Percentiles rank a stretch among this genome's conserved stretches.
Evolutionary conservation across 192 early-diverging fungal genomes (phyloP).

Genomic region (Phlyctochytrium bullatum): DNA sequence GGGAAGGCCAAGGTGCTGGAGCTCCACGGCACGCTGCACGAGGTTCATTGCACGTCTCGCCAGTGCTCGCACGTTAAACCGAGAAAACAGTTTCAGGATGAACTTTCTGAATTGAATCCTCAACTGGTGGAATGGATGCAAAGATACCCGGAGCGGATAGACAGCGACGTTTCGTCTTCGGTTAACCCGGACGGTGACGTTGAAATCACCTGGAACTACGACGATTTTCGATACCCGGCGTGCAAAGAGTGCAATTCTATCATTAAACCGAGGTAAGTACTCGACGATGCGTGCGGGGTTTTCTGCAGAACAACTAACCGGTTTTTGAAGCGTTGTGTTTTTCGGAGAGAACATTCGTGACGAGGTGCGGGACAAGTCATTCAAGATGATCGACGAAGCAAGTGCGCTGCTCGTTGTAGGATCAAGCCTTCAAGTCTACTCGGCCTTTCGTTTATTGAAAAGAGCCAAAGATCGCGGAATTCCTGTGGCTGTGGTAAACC

Average conservation of each 20-base stretch:
- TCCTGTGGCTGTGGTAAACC: slow-evolving; percentile 67
- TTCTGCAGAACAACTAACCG: background rate
- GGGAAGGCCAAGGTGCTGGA: slow-evolving; percentile 63
- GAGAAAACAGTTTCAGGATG: slow-evolving; percentile 65
- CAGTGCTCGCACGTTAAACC: slow-evolving; percentile 59
- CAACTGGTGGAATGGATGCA: slow-evolving; percentile 48
- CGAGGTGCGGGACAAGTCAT: slow-evolving; percentile 51
- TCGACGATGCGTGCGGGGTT: slow-evolving; percentile 9
- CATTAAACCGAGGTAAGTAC: slow-evolving; percentile 39
- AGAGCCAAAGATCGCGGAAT: slow-evolving; percentile 59
- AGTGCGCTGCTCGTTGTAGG: slow-evolving; percentile 75
- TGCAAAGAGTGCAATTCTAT: slow-evolving; percentile 68
- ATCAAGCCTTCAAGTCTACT: slow-evolving; percentile 78
- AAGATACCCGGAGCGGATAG: slow-evolving; percentile 21
- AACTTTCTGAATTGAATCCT: slow-evolving; percentile 69
- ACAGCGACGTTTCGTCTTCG: slow-evolving; percentile 33
- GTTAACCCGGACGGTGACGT: slow-evolving; percentile 85
- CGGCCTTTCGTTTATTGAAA: slow-evolving; percentile 72
- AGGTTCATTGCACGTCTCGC: slow-evolving; percentile 69
- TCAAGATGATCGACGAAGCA: slow-evolving; percentile 56
- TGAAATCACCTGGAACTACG: slow-evolving; percentile 55
- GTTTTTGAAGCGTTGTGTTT: slow-evolving; percentile 66
- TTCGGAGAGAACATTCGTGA: slow-evolving; percentile 83
- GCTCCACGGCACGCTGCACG: slow-evolving; percentile 78
- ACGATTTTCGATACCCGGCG: slow-evolving; percentile 67